Evolutionary conservation across 2,329 filamentous ascomycete genomes (phyloP), one percentile per base, ranked within the genome.

Genomic region (Colletotrichum sp.): DNA sequence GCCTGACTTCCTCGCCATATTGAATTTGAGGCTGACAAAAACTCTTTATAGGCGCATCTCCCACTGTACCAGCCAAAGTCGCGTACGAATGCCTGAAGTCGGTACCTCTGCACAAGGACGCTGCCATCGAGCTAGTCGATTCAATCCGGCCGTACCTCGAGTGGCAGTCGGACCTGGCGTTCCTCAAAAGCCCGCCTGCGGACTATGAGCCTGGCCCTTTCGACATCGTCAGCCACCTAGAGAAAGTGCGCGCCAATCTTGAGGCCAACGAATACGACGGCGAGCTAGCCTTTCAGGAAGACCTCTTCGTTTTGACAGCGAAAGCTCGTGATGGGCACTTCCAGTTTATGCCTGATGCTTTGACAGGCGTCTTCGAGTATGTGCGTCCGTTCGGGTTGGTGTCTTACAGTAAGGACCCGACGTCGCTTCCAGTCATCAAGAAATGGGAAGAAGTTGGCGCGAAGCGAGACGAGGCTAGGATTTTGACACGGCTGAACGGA

Each of bases 121-220:
- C 80, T 4, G 86, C 83, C 1, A 66, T 81, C 52, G 76, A 82
- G 68, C 79, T 87, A 9, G 78, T 87, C 55, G 79, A 83, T 55
- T 83, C 83, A 52, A 78, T 86, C 55, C 81, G 82, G 69, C 83
- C 85, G 4, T 89, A 86, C 55, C 79, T 87, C 1, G 83, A 87
- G 64, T 90, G 87, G 81, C 88, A 90, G 78, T 88, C 86, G 36
- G 86, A 86, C 4, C 80, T 87, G 12, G 85, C 86, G 9, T 87
- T 85, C 77, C 83, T 90, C 39, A 89, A 88, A 76, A 82, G 88
- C 65, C 90, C 90, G 3, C 90, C 90, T 1, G 71, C 83, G 13
- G 84, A 83, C 13, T 92, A 91, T 80, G 82, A 83, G 66, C 86
- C 89, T 70, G 86, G 88, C 1, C 24, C 81, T 32, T 83, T 85